Evolutionary conservation across 2,329 filamentous ascomycete genomes (phyloP).

Genomic region (Fusarium cicatricum): DNA sequence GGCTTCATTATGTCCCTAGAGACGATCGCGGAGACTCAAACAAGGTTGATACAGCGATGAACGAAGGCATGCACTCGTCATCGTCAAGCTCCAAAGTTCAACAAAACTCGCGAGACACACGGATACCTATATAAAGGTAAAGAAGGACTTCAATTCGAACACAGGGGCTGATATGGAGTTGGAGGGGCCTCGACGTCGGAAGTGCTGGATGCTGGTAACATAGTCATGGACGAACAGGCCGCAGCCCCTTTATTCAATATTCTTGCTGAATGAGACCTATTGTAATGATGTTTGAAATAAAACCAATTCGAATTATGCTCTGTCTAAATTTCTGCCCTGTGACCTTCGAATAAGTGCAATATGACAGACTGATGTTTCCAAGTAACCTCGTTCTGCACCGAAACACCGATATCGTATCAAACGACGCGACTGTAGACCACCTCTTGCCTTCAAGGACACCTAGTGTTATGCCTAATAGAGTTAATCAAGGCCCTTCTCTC

Average conservation of each 20-base stretch:
- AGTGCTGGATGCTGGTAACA: background rate
- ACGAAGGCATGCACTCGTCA: background rate
- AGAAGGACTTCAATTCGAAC: constrained; percentile 2
- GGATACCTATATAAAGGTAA: background rate
- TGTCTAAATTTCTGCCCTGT: too few species aligned
- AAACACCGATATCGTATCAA: too few species aligned
- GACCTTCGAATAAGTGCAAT: too few species aligned
- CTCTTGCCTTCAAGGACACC: too few species aligned
- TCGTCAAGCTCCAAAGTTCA: constrained; percentile 2
- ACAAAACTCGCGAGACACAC: background rate
- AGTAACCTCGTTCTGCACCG: too few species aligned
- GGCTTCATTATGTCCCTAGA: constrained; percentile 6
- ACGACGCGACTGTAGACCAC: too few species aligned
- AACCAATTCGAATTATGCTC: too few species aligned
- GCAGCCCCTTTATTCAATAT: background rate
- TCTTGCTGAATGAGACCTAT: background rate
- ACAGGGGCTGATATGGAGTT: background rate
- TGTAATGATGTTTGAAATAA: background rate
- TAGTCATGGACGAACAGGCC: constrained; percentile 4
- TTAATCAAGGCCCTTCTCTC: too few species aligned
- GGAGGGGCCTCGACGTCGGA: background rate
- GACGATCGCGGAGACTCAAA: background rate
- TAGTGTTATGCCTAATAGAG: too few species aligned
- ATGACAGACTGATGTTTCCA: too few species aligned
- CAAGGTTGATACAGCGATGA: constrained; percentile 8